Base-by-base conservation (phyloP, 331 rosid species). In the Rosa hybrid region DNA sequence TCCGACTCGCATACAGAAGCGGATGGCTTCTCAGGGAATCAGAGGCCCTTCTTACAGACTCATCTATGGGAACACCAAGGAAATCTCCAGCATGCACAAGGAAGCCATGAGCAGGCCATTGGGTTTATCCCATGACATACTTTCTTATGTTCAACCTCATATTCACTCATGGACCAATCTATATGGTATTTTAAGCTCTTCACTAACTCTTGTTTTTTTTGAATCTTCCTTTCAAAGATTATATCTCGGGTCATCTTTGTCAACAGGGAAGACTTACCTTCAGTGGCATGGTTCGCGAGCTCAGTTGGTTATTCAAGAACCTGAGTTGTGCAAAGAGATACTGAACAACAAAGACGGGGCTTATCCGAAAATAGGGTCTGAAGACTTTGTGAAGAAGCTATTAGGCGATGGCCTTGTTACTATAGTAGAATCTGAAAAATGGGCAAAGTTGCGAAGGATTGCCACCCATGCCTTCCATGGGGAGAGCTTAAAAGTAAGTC, bases 41-140 rank as follows among this genome's bases (percentile, higher is more conserved):
- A n/a, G 25, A 27, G 90, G 90, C 2, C 90, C 88, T 41, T 23
- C 81, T 81, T 84, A 73, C 79, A 87, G 44, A 18, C 59, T 81
- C 60, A 14, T 84, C 72, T 76, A 79, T 67, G 90, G 90, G 60
- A 72, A 80, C 81, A 23, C 74, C 63, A 65, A 42, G 38, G 78
- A 86, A 53, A 80, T 86, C 16, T 62, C 78, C 25, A 38, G 70
- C 67, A 76, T 84, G 83, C 70, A 39, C 0, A 73, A 68, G 48
- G 86, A 85, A 77, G 76, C 84, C 76, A 84, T 34, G 83, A 17
- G 45, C 59, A 71, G 54, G 1, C 44, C 84, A 23, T 63, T 75
- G 51, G 48, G 68, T 12, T 53, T 84, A 20, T 80, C 81, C 11
- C 30, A 82, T 7, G 56, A 84, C 46, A 76, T 84, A 12, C 12